Evolutionary conservation across 1,284 basidiomycete species (phyloP).

Genomic region (Rhodotorula mucilaginosa): DNA sequence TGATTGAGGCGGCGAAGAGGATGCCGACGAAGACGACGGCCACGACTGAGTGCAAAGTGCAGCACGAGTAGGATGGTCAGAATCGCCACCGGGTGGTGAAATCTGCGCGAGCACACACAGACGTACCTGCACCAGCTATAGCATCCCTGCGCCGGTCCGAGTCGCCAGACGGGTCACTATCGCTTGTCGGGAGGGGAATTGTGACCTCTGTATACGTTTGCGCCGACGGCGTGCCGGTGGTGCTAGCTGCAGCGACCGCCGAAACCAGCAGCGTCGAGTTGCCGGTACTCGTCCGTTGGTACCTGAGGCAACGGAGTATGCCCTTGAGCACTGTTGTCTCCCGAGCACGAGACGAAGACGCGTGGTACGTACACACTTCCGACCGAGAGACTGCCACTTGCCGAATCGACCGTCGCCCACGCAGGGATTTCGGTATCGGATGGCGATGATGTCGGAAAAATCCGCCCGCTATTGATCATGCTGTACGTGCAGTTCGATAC

Average conservation of each 20-base stretch:
- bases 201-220: not conserved
- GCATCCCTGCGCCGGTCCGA: not conserved
- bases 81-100: not conserved
- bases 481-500: constrained; percentile 30
- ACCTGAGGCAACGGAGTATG: not conserved
- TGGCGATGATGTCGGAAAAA: constrained; percentile 20
- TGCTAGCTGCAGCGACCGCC: not conserved
- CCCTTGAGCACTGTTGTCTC: no score
- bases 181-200: not conserved
- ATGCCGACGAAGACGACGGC: not conserved
- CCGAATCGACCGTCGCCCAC: constrained; percentile 27
- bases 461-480: constrained; percentile 18
- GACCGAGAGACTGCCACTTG: constrained; percentile 15
- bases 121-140: not conserved
- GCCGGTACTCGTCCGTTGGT: not conserved
- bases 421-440: constrained; percentile 12
- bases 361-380: constrained; percentile 1
- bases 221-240: not conserved
- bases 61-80: not conserved
- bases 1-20: not conserved
- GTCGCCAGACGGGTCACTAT: not conserved
- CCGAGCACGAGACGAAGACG: not conserved
- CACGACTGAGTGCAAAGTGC: not conserved
- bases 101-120: not conserved
- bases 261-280: not conserved